Percentiles rank a stretch among this genome's conserved stretches.
Evolutionary conservation across 305 asterid species (phyloP).

Genomic region (Fraxinus floribunda): DNA sequence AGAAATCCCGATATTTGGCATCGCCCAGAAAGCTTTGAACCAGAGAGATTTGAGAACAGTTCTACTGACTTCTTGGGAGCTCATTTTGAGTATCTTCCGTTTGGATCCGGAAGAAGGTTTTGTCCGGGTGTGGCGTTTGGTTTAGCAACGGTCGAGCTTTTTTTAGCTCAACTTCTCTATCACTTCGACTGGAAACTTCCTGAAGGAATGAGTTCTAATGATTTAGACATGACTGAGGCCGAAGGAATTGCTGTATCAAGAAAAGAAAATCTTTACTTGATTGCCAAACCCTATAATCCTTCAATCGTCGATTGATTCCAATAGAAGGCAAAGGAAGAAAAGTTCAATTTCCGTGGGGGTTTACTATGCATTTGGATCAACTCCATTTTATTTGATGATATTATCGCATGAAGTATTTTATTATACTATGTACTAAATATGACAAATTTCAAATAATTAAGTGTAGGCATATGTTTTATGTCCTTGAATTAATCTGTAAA

Average conservation of each 20-base stretch:
- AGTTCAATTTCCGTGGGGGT: not conserved
- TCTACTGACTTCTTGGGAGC: not conserved
- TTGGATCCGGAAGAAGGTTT: not conserved
- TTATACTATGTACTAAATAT: too few species aligned
- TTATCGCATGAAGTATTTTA: too few species aligned
- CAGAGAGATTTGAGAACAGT: slow-evolving; percentile 1
- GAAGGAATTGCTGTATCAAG: not conserved
- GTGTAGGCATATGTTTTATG: not conserved
- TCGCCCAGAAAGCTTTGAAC: not conserved
- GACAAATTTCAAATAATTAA: not conserved
- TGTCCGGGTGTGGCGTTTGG: not conserved
- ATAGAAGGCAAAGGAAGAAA: not conserved
- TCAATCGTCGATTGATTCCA: not conserved
- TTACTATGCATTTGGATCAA: not conserved
- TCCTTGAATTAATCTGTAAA: not conserved
- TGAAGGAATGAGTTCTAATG: not conserved
- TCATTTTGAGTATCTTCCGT: not conserved
- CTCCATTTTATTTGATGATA: too few species aligned
- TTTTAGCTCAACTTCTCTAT: not conserved
- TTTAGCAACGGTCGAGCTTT: not conserved
- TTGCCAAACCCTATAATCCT: not conserved
- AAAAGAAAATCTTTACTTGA: not conserved
- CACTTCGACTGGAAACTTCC: not conserved
- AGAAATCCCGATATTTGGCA: not conserved
- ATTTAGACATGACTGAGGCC: not conserved